A percentile compares a stretch with the other conserved stretches of the same genome.
phyloP scores from a whole-genome alignment of 1,139 yeast species.

The Barnettozyma hawaiiensis region DNA sequence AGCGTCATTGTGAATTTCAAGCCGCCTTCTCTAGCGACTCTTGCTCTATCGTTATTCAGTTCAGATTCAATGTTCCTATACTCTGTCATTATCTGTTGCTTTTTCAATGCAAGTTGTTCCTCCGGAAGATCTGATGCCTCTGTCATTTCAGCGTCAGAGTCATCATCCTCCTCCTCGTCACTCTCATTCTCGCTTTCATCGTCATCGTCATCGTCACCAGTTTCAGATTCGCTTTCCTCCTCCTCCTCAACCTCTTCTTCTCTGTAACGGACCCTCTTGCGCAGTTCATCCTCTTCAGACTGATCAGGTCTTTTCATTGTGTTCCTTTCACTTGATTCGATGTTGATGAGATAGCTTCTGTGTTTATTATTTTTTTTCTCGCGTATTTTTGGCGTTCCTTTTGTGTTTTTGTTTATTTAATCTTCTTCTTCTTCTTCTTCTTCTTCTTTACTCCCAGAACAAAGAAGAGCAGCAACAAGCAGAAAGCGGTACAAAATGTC shows the following conservation, averaged over 20 bases:
- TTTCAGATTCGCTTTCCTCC: conserved; percentile 20
- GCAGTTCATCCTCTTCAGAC: conserved; percentile 6
- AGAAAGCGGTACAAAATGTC: background rate
- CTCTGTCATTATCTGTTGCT: conserved; percentile 19
- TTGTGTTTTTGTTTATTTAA: too few relatives aligned
- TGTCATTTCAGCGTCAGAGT: background rate
- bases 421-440: too few relatives aligned
- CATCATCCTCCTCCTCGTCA: too few relatives aligned
- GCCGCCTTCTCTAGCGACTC: conserved; percentile 40
- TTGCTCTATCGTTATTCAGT: conserved; percentile 34
- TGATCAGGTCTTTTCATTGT: background rate
- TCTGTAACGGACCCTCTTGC: conserved; percentile 1
- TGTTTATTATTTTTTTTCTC: too few relatives aligned
- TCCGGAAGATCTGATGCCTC: background rate
- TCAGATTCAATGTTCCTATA: conserved; percentile 21
- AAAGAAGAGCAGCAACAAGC: background rate
- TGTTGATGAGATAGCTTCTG: background rate
- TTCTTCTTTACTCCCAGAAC: background rate
- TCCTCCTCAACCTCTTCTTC: conserved; percentile 14
- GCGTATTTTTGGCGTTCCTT: too few relatives aligned
- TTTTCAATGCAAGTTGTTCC: conserved; percentile 9
- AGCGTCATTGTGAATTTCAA: conserved; percentile 32
- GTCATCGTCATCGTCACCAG: conserved; percentile 18
- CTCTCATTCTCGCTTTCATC: conserved; percentile 16
- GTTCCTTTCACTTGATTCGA: background rate